Evolutionary conservation across 2,329 filamentous ascomycete species (phyloP), one percentile per base, ranked within the genome.

Genomic region (Pseudocercospora vitis): DNA sequence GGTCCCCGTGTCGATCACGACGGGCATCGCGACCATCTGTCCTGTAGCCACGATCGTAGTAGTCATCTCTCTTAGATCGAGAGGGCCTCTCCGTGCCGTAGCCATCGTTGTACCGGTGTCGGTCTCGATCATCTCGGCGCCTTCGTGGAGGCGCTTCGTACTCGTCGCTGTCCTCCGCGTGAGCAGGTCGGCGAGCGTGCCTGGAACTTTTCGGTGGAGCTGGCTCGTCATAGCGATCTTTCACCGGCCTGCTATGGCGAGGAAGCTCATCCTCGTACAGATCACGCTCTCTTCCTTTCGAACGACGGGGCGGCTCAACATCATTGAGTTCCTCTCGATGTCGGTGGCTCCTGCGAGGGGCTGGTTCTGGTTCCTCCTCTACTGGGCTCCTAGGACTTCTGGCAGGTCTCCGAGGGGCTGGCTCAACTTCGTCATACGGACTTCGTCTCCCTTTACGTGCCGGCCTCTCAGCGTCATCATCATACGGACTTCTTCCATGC

Each of bases 61-160:
- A 42, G 19, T 65, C 65, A 23, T 65, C 63, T 31, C 62, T 31
- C 5, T 53, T 49, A 7, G 57, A 42, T 23, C 65, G 61, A n/a
- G 52, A 57, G 2, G 63, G 63, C 21, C 59, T 55, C 24, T 68
- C 65, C 18, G 63, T 61, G 14, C 62, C 62, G 48, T 68, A 68
- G n/a, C 65, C 65, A 24, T 65, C 63, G 21, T 65, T 62, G 18
- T 65, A 56, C 18, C 51, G 56, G 32, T 55, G 50, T 23, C 57
- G 54, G 23, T 61, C 47, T 58, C 58, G 21, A 18, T 52, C 45
- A 11, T 53, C 51, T 8, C 54, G 55, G 2, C 57, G 55, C 16
- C 60, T 51, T 19, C 54, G 57, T 7, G 42, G 42, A 32, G 56
- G 55, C 19, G 46, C 48, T 21, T 59, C 56, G 31, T 58, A 58